phyloP scores from a whole-genome alignment of 2,329 filamentous ascomycete genomes.

The Dothistroma pini region DNA sequence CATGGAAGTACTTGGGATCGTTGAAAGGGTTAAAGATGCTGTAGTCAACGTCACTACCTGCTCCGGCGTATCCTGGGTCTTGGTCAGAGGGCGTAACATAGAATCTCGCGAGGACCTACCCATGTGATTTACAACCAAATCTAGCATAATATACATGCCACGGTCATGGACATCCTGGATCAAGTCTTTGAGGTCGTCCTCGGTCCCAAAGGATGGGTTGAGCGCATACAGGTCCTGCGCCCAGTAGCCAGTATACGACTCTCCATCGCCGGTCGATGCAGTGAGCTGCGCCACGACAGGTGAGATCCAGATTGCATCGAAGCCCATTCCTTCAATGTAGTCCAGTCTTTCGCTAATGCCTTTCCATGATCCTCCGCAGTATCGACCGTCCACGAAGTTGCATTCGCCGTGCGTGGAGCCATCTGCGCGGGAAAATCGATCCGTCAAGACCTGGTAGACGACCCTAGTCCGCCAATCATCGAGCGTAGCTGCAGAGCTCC shows the following conservation, averaged over 20 bases:
- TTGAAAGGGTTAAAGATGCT: slow-evolving; percentile 53
- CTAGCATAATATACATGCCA: slow-evolving; percentile 59
- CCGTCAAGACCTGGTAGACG: slow-evolving; percentile 42
- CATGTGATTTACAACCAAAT: slow-evolving; percentile 57
- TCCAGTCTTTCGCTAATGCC: slow-evolving; percentile 42
- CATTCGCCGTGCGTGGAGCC: slow-evolving; percentile 27
- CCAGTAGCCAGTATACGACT: slow-evolving; percentile 52
- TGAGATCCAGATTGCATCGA: slow-evolving; percentile 49
- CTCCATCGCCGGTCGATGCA: slow-evolving; percentile 41
- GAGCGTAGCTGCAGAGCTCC: slow-evolving; percentile 29
- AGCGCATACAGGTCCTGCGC: slow-evolving; percentile 51
- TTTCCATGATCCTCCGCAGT: slow-evolving; percentile 41
- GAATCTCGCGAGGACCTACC: slow-evolving; percentile 7
- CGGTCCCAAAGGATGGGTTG: slow-evolving; percentile 58
- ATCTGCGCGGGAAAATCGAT: slow-evolving; percentile 35
- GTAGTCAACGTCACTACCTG: slow-evolving; percentile 51
- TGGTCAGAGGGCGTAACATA: too few relatives aligned
- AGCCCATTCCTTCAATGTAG: slow-evolving; percentile 44
- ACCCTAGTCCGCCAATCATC: slow-evolving; percentile 38
- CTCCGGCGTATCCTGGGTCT: slow-evolving; percentile 43
- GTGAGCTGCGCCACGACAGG: slow-evolving; percentile 43
- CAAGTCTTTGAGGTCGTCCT: slow-evolving; percentile 56
- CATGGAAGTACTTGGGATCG: slow-evolving; percentile 56
- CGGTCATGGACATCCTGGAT: slow-evolving; percentile 53
- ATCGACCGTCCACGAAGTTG: slow-evolving; percentile 27